Evolutionary conservation across 345 rosid species (phyloP).

Genomic region (Adansonia digitata): DNA sequence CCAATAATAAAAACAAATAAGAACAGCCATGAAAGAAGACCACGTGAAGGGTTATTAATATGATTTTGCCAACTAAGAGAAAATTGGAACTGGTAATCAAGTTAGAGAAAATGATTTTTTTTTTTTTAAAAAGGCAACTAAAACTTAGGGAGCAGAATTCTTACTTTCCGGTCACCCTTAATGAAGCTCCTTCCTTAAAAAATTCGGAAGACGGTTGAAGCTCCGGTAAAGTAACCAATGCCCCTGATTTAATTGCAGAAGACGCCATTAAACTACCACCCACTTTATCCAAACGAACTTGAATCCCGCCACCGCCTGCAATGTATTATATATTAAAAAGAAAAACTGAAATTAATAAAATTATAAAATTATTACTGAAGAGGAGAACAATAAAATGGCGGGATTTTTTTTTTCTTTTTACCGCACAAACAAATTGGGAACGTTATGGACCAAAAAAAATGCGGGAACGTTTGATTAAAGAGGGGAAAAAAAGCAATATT

Average conservation of each 20-base stretch:
- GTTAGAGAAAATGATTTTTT: not conserved
- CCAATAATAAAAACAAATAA: not conserved
- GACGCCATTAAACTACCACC: constrained; percentile 31
- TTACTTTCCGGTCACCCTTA: constrained; percentile 66
- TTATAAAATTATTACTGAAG: not conserved
- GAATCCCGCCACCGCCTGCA: constrained; percentile 1
- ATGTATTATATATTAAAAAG: not conserved
- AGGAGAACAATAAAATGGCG: not conserved
- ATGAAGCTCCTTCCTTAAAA: constrained; percentile 53
- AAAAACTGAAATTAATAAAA: not conserved
- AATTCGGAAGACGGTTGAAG: constrained; percentile 51
- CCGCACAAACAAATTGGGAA: not conserved
- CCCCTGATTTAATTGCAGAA: constrained; percentile 37
- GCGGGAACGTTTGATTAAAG: not conserved
- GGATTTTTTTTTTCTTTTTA: not conserved
- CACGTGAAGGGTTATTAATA: not conserved
- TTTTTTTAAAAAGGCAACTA: not conserved
- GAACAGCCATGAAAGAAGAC: no score
- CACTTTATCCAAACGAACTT: not conserved
- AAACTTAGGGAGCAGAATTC: constrained; percentile 10
- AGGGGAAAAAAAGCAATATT: not conserved
- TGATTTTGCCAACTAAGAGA: not conserved
- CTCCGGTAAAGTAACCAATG: constrained; percentile 46
- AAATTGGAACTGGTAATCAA: not conserved
- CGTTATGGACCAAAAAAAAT: no score